Conservation (phyloP, 768 basidiomycete species). For the Auricularia sp. region DNA sequence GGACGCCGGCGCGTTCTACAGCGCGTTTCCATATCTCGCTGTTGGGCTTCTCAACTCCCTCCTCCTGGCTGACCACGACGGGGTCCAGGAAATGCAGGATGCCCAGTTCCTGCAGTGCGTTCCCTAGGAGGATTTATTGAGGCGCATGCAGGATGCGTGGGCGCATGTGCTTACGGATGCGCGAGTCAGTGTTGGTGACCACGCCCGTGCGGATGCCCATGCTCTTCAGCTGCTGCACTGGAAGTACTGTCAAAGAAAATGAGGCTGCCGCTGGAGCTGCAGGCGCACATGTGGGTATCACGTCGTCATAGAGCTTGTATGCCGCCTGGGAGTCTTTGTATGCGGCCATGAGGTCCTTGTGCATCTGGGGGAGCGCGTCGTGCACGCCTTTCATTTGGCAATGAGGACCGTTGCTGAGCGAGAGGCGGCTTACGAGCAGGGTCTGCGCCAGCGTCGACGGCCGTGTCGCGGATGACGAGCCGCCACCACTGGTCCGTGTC, state of each 20-base stretch:
- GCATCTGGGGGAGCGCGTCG: slow-evolving; percentile 43
- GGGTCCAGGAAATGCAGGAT: slow-evolving; percentile 41
- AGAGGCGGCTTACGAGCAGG: slow-evolving; percentile 31
- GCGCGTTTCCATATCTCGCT: slow-evolving; percentile 46
- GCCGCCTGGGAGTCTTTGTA: slow-evolving; percentile 60
- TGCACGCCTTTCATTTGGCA: slow-evolving; percentile 38
- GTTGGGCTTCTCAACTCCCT: slow-evolving; percentile 60
- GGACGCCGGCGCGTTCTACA: slow-evolving; percentile 26
- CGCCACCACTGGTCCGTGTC: slow-evolving; percentile 62
- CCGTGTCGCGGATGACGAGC: slow-evolving; percentile 67
- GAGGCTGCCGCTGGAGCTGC: slow-evolving; percentile 7
- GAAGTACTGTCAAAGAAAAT: slow-evolving; percentile 24
- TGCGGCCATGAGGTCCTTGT: slow-evolving; percentile 47
- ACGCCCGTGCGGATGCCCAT: slow-evolving; percentile 45
- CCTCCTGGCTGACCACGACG: slow-evolving; percentile 60
- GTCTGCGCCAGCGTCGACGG: slow-evolving; percentile 64
- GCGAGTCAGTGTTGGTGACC: slow-evolving; percentile 62
- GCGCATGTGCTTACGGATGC: slow-evolving; percentile 47
- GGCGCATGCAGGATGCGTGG: neutral
- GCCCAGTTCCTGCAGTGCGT: slow-evolving; percentile 49
- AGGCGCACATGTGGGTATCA: slow-evolving; percentile 35
- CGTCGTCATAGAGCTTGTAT: slow-evolving; percentile 51
- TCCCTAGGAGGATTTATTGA: slow-evolving; percentile 13
- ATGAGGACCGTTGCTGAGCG: neutral
- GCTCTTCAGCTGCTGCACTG: slow-evolving; percentile 28